Conservation (phyloP, 257 asterid species). For the Primulina huaijiensis region DNA sequence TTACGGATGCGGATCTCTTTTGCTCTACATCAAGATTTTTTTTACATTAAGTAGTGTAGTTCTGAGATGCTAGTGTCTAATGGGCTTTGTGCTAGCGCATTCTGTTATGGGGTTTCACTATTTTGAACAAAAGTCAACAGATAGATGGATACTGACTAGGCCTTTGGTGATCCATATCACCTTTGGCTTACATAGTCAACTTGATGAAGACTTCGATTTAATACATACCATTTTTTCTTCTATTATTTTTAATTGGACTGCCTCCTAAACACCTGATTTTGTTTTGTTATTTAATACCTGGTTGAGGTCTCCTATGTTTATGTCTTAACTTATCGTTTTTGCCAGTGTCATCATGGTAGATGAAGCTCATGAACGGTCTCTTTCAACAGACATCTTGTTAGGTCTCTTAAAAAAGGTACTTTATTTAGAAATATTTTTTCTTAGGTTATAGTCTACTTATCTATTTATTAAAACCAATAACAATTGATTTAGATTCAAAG, state of each 20-base stretch:
- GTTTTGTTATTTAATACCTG: neutral
- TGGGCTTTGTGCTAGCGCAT: neutral
- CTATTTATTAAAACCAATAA: conserved; percentile 18
- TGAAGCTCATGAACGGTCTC: conserved; percentile 98
- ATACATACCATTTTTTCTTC: conserved; percentile 5
- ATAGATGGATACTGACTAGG: neutral
- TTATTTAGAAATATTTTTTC: neutral
- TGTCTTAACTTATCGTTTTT: conserved; percentile 29
- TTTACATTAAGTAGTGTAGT: neutral
- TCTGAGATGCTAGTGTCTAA: neutral
- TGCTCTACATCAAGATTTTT: neutral
- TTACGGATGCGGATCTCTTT: neutral
- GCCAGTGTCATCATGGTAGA: conserved; percentile 94
- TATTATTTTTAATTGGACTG: neutral
- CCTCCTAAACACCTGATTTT: conserved; percentile 10
- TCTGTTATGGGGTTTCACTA: neutral
- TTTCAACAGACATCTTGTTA: conserved; percentile 86
- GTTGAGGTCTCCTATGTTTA: neutral
- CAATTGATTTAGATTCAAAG: conserved; percentile 60
- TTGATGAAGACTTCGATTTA: neutral
- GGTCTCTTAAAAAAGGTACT: conserved; percentile 94
- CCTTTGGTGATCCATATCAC: neutral
- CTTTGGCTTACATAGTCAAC: neutral
- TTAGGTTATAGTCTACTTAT: conserved; percentile 8
- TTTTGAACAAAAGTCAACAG: neutral